Conservation (phyloP, 75 land plant species). For the Selaginella tamariscina region DNA sequence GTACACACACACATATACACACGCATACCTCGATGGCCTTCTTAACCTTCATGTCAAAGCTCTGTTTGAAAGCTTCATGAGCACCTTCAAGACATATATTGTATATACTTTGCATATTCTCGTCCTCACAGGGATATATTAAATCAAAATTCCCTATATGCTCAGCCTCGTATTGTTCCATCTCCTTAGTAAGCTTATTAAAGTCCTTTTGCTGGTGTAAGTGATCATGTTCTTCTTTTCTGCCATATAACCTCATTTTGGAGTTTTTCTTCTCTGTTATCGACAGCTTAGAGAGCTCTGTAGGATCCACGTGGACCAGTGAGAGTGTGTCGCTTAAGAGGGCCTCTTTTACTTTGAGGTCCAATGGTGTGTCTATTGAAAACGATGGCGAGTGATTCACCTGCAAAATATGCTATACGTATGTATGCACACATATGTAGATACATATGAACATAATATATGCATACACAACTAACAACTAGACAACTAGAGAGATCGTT, state of each 20-base stretch:
- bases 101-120: conserved; percentile 18
- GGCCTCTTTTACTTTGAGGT: conserved; percentile 25
- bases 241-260: conserved; percentile 23
- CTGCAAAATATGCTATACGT: no score
- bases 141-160: conserved; percentile 26
- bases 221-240: conserved; percentile 10
- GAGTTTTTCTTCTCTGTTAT: conserved; percentile 20
- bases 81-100: conserved; percentile 23
- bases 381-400: conserved; percentile 35
- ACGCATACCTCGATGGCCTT: conserved; percentile 18
- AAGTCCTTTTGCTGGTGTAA: conserved; percentile 17
- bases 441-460: no score
- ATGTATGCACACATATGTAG: no score
- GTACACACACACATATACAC: no score
- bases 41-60: conserved; percentile 30
- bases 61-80: conserved; percentile 24
- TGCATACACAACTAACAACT: no score
- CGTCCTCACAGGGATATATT: conserved; percentile 24
- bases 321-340: conserved; percentile 22
- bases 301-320: conserved; percentile 21
- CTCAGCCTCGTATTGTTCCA: conserved; percentile 19
- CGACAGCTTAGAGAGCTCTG: conserved; percentile 10
- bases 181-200: not conserved
- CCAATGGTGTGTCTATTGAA: conserved; percentile 31
- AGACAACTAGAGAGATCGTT: no score